Evolutionary conservation across 192 early-diverging fungal species (phyloP).

Genomic region (Coemansia sp.): DNA sequence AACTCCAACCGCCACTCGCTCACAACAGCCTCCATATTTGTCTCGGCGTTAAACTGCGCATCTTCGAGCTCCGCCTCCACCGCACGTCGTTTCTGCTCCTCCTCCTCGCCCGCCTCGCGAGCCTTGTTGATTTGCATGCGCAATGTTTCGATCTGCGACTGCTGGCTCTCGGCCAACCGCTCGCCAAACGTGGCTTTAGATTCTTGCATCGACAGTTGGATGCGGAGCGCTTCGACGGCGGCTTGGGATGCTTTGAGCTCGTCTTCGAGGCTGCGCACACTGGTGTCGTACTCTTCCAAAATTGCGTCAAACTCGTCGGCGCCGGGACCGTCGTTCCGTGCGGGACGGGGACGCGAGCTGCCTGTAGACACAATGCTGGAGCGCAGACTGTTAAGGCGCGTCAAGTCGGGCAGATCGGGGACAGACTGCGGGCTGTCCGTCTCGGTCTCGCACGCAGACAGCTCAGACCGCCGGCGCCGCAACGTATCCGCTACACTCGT

Average conservation of each 20-base stretch:
- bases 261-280: slow-evolving; percentile 60
- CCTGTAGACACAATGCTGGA: slow-evolving; percentile 16
- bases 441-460: not conserved
- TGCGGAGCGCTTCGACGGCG: slow-evolving; percentile 58
- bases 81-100: slow-evolving; percentile 54
- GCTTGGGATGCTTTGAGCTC: slow-evolving; percentile 62
- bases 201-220: slow-evolving; percentile 60
- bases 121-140: slow-evolving; percentile 43
- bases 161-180: slow-evolving; percentile 47
- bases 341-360: not conserved
- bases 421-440: not conserved
- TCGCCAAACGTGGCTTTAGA: slow-evolving; percentile 54
- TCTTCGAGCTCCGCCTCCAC: slow-evolving; percentile 59
- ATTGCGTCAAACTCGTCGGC: slow-evolving; percentile 66
- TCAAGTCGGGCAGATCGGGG: slow-evolving; percentile 29
- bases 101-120: slow-evolving; percentile 42
- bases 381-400: slow-evolving; percentile 24
- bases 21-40: slow-evolving; percentile 26
- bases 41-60: slow-evolving; percentile 33
- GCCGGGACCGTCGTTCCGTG: slow-evolving; percentile 24
- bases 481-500: slow-evolving; percentile 20
- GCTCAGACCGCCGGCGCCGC: slow-evolving; percentile 16
- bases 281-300: slow-evolving; percentile 70
- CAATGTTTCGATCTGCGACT: slow-evolving; percentile 52
- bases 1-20: slow-evolving; percentile 39